These are phyloP conservation scores for Microsporum ferrugineum DNA, from an alignment of 2,329 filamentous ascomycete genomes.

Conservation along the genomic window DNA sequence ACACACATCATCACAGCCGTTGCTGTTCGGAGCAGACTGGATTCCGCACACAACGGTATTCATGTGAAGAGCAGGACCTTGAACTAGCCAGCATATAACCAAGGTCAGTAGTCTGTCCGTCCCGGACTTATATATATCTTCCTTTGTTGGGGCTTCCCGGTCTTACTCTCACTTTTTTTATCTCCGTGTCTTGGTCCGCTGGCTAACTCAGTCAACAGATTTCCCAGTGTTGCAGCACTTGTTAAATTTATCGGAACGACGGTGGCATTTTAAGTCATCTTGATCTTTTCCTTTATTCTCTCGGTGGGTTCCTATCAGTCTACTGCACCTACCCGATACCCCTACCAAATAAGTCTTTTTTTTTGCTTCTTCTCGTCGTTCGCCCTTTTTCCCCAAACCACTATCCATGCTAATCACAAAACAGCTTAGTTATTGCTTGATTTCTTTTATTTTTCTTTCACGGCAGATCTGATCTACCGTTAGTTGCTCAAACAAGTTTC, in stretches of 20 bases:
- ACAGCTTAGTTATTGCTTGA: slow-evolving; percentile 5
- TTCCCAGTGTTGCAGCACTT: not conserved
- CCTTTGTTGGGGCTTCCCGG: not conserved
- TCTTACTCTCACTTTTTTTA: not conserved
- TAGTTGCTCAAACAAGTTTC: slow-evolving; percentile 1
- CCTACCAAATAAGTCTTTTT: not conserved
- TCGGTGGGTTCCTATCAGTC: slow-evolving; percentile 19
- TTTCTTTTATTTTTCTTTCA: not conserved
- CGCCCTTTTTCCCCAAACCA: not conserved
- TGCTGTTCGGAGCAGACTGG: not conserved
- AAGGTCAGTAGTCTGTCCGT: not conserved
- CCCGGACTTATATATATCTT: not conserved
- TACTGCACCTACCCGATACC: slow-evolving; percentile 2
- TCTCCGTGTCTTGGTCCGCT: not conserved
- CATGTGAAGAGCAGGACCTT: not conserved
- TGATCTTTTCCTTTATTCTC: slow-evolving; percentile 14
- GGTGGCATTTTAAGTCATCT: slow-evolving; percentile 2
- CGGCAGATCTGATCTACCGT: not conserved
- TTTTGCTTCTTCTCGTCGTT: not conserved
- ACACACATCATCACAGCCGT: not conserved
- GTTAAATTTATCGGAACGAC: slow-evolving; percentile 1
- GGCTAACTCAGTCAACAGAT: not conserved
- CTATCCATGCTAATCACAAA: not conserved
- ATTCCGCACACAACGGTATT: not conserved
- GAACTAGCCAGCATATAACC: not conserved